Evolutionary conservation across 2,329 filamentous ascomycete genomes (phyloP), one percentile per base, ranked within the genome.

Genomic region (Trichoderma cornu-damae): DNA sequence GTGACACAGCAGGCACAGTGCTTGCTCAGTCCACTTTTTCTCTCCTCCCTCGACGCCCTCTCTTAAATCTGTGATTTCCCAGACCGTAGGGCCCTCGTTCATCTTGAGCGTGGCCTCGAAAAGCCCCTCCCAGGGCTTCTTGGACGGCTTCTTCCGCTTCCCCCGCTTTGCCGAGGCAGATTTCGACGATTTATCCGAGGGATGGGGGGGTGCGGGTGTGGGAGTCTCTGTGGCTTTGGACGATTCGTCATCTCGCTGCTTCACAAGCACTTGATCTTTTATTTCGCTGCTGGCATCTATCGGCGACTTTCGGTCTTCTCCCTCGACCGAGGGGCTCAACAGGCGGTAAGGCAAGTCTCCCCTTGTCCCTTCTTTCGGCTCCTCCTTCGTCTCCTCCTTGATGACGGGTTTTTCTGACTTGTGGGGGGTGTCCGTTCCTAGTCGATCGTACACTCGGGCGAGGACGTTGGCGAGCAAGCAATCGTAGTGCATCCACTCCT

Each of bases 401-500:
- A 67, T 44, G 61, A 22, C 43, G 1, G 26, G 50, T 12, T 55
- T 43, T 30, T 43, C 51, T n/a, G 46, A 38, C 7, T 57, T 67
- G 63, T 83, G 78, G 2, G 81, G 79, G 61, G 75, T 79, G 58
- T 79, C 74, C 50, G 68, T 72, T 35, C 81, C 79, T 6, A 84
- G 70, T 53, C 74, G 73, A 28, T 77, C 71, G 65, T 74, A 83
- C 0, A 79, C 77, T 28, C 73, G 73, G 64, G 73, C 69, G 11
- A 85, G 73, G 3, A 79, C 75, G 12, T 82, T 78, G 62, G 83
- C 77, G 30, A 77, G 72, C n/a, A 87, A 72, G 63, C 84, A 87
- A 44, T 84, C 79, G 57, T 82, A 77, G 63, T 87, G 84, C 59
- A 87, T 77, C 84, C 84, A 87, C 54, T 76, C 78, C 52, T 76